These are phyloP conservation scores for Fusarium agapanthi DNA, from an alignment of 2,329 filamentous ascomycete species.

Conservation along the genomic window DNA sequence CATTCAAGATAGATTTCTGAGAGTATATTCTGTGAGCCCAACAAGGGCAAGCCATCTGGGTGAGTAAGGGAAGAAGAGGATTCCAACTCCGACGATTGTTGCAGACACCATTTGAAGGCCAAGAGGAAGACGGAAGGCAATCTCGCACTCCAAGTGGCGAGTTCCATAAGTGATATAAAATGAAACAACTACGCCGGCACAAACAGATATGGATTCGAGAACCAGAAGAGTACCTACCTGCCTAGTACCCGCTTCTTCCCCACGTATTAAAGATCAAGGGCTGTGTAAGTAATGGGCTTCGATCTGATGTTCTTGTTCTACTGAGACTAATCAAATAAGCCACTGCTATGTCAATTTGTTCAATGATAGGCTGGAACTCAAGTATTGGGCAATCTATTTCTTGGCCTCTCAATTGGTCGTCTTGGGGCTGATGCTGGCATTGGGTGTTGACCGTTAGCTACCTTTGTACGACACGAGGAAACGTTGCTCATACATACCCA, in stretches of 20 bases:
- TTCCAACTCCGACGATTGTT: background rate
- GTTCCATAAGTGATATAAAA: constrained; percentile 65
- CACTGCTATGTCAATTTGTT: background rate
- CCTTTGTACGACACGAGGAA: background rate
- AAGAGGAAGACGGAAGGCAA: constrained; percentile 44
- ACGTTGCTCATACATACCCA: background rate
- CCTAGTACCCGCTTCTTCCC: background rate
- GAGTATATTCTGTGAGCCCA: constrained; percentile 71
- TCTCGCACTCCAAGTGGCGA: constrained; percentile 17
- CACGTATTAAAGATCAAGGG: background rate
- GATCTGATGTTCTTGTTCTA: background rate
- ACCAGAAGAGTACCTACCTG: constrained; percentile 50
- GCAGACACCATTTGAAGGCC: constrained; percentile 63
- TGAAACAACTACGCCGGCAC: constrained; percentile 55
- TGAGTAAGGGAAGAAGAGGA: constrained; percentile 34
- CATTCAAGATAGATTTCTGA: constrained; percentile 63
- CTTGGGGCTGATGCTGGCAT: background rate
- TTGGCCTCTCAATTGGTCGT: background rate
- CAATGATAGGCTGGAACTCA: background rate
- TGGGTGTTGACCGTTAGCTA: background rate
- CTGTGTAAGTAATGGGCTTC: background rate
- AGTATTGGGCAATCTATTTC: background rate
- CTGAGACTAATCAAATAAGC: background rate
- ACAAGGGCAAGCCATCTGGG: constrained; percentile 75
- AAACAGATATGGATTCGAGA: constrained; percentile 54